Evolutionary conservation across 2,329 filamentous ascomycete species (phyloP).

Genomic region (Epichloe baconii): DNA sequence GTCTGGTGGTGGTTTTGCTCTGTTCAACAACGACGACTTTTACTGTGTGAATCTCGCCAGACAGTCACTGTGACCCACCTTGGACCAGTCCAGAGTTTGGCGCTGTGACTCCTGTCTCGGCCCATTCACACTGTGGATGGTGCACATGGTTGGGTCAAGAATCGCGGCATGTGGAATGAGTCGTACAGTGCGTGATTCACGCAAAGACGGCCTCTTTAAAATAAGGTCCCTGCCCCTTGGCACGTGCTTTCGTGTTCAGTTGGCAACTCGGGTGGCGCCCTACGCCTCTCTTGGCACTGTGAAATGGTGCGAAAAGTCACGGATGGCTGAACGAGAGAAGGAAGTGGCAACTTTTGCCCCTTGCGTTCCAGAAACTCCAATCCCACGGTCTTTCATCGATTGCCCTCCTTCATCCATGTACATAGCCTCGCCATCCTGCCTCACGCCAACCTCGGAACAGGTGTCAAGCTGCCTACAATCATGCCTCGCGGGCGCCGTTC

Average conservation of each 20-base stretch:
- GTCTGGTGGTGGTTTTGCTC: background rate
- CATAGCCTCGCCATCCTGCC: background rate
- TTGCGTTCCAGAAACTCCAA: background rate
- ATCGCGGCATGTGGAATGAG: background rate
- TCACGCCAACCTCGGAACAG: background rate
- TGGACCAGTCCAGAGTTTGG: background rate
- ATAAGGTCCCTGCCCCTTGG: background rate
- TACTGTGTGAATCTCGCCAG: background rate
- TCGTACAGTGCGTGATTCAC: background rate
- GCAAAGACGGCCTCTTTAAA: slow-evolving; percentile 6
- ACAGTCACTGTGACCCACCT: background rate
- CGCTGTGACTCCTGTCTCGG: background rate
- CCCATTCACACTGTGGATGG: slow-evolving; percentile 8
- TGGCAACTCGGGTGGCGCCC: slow-evolving; percentile 11
- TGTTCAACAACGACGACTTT: background rate
- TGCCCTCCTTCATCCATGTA: background rate
- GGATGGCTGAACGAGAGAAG: background rate
- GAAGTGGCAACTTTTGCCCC: slow-evolving; percentile 14
- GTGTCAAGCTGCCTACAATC: background rate
- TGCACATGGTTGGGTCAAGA: background rate
- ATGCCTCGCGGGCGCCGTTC: slow-evolving; percentile 21
- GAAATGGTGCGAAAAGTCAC: slow-evolving; percentile 13
- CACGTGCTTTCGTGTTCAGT: slow-evolving; percentile 24
- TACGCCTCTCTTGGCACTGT: slow-evolving; percentile 15
- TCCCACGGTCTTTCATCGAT: background rate